These are phyloP conservation scores for Yueomyces sp. DNA, from an alignment of 805 yeast genomes.

Conservation along the genomic window DNA sequence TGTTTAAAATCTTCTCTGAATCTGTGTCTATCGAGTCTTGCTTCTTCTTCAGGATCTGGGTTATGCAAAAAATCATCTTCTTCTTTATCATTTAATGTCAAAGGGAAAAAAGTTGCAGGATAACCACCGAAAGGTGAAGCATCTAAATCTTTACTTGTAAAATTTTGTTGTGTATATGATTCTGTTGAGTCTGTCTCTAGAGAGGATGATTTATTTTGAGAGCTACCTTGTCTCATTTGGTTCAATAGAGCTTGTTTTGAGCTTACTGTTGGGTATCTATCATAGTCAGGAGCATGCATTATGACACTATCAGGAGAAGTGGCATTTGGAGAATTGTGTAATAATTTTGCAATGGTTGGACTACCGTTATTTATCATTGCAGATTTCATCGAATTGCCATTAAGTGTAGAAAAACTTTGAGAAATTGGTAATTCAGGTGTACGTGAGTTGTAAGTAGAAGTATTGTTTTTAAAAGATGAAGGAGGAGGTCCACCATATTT, in stretches of 20 bases:
- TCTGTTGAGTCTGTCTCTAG: neutral
- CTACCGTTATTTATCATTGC: neutral
- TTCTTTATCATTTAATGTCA: conserved; percentile 85
- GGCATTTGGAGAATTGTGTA: conserved; percentile 4
- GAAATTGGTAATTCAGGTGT: neutral
- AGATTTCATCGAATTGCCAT: neutral
- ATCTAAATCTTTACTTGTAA: conserved; percentile 13
- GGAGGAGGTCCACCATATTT: no score
- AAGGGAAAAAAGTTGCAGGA: conserved; percentile 86
- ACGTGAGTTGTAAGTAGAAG: neutral
- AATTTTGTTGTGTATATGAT: conserved; percentile 1
- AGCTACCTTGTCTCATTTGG: neutral
- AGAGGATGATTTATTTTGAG: neutral
- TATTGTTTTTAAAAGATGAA: neutral
- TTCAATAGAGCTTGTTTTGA: conserved; percentile 26
- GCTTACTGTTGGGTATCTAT: conserved; percentile 52
- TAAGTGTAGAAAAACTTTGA: neutral
- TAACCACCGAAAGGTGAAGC: conserved; percentile 93
- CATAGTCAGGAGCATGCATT: conserved; percentile 36
- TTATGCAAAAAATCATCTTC: conserved; percentile 91
- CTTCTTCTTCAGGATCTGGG: conserved; percentile 92
- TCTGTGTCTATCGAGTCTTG: conserved; percentile 62
- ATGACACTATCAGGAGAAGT: conserved; percentile 5
- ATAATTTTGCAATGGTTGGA: neutral
- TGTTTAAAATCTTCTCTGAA: conserved; percentile 49